These are phyloP conservation scores for Cotoneaster glaucophyllus DNA, from an alignment of 306 rosid species.

Conservation along the genomic window DNA sequence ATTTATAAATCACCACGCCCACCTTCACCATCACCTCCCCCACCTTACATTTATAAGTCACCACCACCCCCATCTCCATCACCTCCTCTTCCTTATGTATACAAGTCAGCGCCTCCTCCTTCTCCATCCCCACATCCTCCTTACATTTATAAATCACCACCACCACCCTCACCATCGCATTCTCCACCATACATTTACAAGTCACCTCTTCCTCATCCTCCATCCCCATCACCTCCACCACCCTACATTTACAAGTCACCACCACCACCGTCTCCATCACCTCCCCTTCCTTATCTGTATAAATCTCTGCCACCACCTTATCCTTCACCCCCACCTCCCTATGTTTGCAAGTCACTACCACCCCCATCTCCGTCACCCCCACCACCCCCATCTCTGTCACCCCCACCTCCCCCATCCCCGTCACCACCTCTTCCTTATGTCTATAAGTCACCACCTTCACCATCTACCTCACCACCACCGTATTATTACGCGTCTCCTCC, in stretches of 20 bases:
- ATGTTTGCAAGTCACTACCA: not conserved
- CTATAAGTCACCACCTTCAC: no score
- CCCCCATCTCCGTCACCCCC: no score
- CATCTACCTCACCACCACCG: no score
- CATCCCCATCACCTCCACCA: not conserved
- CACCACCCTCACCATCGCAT: not conserved
- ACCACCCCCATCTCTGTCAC: not conserved
- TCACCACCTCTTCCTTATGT: not conserved
- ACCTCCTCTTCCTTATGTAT: not conserved
- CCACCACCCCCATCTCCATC: not conserved
- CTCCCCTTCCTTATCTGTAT: not conserved
- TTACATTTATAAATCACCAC: not conserved
- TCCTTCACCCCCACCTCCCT: not conserved
- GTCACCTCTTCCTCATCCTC: not conserved
- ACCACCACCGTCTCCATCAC: not conserved
- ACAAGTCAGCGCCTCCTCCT: no score
- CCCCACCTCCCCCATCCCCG: slow-evolving; percentile 2
- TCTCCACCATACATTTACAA: not conserved
- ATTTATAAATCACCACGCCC: no score
- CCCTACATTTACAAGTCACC: slow-evolving; percentile 8
- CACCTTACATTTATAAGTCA: not conserved
- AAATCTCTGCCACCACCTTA: not conserved
- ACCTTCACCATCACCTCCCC: no score
- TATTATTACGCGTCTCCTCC: slow-evolving; percentile 14
- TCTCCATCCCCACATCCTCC: not conserved